A percentile compares a stretch with the other conserved stretches of the same genome.
Evolutionary conservation across 208 protist species (phyloP).

Genomic region (Endotrypanum monterogeii): DNA sequence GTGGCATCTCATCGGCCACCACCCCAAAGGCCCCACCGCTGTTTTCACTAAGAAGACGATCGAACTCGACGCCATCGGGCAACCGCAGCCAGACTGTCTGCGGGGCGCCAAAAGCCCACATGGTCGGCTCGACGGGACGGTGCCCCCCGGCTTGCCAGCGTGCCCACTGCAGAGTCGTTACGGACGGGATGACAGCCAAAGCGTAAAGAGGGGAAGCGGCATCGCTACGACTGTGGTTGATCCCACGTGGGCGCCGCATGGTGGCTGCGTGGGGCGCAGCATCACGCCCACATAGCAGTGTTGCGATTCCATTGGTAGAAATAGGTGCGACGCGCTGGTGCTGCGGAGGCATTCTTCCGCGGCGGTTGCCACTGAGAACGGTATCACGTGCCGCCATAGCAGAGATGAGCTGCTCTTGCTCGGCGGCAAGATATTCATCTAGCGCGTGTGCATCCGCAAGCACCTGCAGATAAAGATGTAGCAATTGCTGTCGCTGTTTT

Average conservation of each 20-base stretch:
- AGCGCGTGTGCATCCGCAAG: conserved; percentile 14
- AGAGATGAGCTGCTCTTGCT: conserved; percentile 8
- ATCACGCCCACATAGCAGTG: conserved; percentile 5
- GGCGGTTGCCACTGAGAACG: not conserved
- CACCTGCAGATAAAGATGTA: conserved; percentile 14
- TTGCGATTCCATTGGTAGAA: conserved; percentile 2
- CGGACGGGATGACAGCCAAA: conserved; percentile 14
- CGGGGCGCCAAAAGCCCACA: conserved; percentile 17
- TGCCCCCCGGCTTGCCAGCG: conserved; percentile 9
- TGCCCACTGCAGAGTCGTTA: conserved; percentile 9
- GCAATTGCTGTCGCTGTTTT: conserved; percentile 23
- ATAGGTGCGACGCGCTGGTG: not conserved
- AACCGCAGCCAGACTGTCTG: conserved; percentile 50
- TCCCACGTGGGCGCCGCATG: not conserved
- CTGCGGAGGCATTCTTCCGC: not conserved
- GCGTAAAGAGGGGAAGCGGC: conserved; percentile 9
- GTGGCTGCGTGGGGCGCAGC: not conserved
- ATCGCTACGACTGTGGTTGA: not conserved
- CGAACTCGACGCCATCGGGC: conserved; percentile 34
- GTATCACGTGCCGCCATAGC: not conserved
- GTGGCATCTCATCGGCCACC: conserved; percentile 45
- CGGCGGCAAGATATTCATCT: conserved; percentile 10
- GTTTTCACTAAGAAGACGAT: conserved; percentile 26
- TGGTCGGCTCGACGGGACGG: conserved; percentile 17
- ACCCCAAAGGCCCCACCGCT: conserved; percentile 45